A percentile compares a stretch with the other conserved stretches of the same genome.
These are phyloP conservation scores for Tricholoma matsutake DNA, from an alignment of 768 basidiomycete genomes.

Conservation along the genomic window DNA sequence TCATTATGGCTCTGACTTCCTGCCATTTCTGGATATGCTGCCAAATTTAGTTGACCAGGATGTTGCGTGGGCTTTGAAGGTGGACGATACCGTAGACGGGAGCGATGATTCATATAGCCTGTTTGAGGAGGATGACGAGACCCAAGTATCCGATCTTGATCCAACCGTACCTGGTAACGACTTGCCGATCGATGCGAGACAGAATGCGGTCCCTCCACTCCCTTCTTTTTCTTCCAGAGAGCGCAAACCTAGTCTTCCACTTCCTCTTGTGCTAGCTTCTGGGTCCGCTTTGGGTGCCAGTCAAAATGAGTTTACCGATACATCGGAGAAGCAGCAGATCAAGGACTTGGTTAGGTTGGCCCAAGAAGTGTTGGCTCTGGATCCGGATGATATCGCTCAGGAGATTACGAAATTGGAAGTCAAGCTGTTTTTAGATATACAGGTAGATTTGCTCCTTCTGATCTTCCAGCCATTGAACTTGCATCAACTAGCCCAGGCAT, in stretches of 20 bases:
- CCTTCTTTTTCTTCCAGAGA: constrained; percentile 42
- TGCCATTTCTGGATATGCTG: constrained; percentile 73
- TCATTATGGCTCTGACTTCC: constrained; percentile 81
- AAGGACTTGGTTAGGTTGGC: constrained; percentile 62
- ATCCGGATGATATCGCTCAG: constrained; percentile 71
- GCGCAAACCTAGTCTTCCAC: constrained; percentile 67
- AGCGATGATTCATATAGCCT: constrained; percentile 59
- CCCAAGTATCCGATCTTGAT: constrained; percentile 14
- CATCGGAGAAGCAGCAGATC: constrained; percentile 53
- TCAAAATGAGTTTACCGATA: constrained; percentile 32
- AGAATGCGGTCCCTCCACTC: constrained; percentile 15
- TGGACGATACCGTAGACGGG: constrained; percentile 53
- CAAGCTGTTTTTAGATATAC: constrained; percentile 67
- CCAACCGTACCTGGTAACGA: constrained; percentile 7
- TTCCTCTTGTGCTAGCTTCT: constrained; percentile 41
- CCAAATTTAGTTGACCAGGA: constrained; percentile 66
- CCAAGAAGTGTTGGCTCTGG: constrained; percentile 50
- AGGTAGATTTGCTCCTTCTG: constrained; percentile 44
- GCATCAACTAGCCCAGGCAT: constrained; percentile 66
- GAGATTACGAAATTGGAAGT: constrained; percentile 81
- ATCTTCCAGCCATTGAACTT: neutral
- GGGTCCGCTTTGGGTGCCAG: constrained; percentile 23
- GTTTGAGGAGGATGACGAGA: constrained; percentile 54
- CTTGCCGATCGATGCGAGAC: constrained; percentile 21
- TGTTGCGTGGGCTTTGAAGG: constrained; percentile 70